Percentiles rank a stretch among this genome's conserved stretches.
These are phyloP conservation scores for Aquilaria malaccensis DNA, from an alignment of 345 rosid species.

Conservation along the genomic window DNA sequence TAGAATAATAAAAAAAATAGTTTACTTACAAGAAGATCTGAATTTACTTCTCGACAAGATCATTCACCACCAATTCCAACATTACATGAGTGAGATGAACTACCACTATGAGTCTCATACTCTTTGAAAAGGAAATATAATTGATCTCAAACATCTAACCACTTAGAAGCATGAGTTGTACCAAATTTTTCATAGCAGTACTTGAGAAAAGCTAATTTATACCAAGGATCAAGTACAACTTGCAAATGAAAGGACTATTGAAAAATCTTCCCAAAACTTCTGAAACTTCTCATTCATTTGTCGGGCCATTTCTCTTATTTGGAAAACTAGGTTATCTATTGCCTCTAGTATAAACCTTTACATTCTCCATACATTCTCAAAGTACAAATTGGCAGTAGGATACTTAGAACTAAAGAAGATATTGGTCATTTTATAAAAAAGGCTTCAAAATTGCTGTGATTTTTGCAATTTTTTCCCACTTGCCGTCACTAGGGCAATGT, in stretches of 20 bases:
- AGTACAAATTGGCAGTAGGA: slow-evolving; percentile 2
- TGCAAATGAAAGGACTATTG: neutral
- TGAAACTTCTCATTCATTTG: neutral
- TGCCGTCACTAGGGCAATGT: neutral
- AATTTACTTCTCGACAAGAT: neutral
- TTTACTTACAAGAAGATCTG: neutral
- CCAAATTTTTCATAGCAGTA: neutral
- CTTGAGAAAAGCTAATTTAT: neutral
- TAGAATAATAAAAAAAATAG: neutral
- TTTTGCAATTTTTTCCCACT: neutral
- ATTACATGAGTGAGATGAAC: neutral
- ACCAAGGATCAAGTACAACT: neutral
- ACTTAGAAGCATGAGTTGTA: neutral
- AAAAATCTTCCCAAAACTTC: neutral
- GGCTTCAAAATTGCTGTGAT: neutral
- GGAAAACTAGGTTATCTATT: neutral
- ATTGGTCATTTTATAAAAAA: neutral
- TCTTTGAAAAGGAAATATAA: neutral
- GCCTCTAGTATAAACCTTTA: neutral
- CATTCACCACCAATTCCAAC: too few species aligned
- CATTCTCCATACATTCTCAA: neutral
- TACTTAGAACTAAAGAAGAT: neutral
- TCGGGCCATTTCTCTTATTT: neutral
- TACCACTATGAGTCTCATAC: neutral
- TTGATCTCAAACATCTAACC: neutral